Evolutionary conservation across 805 yeast species (phyloP).

Genomic region (Candida tibetensis): DNA sequence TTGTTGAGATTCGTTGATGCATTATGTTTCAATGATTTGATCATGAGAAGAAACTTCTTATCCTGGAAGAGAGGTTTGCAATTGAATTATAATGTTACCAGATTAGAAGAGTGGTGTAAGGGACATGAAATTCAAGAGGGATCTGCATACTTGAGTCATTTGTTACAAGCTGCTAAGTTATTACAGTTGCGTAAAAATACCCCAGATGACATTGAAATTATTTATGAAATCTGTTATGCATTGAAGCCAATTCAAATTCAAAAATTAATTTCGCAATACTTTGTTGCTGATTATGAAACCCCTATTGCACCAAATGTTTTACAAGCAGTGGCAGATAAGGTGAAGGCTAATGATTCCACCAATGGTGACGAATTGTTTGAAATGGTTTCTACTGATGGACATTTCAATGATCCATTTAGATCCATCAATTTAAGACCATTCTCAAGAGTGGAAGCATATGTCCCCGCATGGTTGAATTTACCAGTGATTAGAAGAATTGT

Average conservation of each 20-base stretch:
- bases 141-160: constrained; percentile 74
- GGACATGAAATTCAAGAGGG: constrained; percentile 89
- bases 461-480: constrained; percentile 89
- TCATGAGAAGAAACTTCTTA: constrained; percentile 90
- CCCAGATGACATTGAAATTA: constrained; percentile 82
- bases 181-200: constrained; percentile 89
- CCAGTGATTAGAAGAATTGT: constrained; percentile 87
- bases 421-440: constrained; percentile 71
- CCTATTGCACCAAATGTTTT: constrained; percentile 83
- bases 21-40: constrained; percentile 88
- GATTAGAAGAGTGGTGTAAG: constrained; percentile 98
- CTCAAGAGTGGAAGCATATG: constrained; percentile 81
- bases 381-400: constrained; percentile 65
- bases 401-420: constrained; percentile 82
- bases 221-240: constrained; percentile 92
- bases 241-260: constrained; percentile 95
- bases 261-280: constrained; percentile 83
- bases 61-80: constrained; percentile 98
- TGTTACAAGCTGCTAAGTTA: constrained; percentile 89
- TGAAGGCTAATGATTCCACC: constrained; percentile 56
- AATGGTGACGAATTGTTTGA: constrained; percentile 64
- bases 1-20: constrained; percentile 86
- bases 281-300: constrained; percentile 89
- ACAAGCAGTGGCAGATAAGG: constrained; percentile 76
- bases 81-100: constrained; percentile 91